phyloP scores from a whole-genome alignment of 345 rosid genomes.

The Eutrema japonicum region DNA sequence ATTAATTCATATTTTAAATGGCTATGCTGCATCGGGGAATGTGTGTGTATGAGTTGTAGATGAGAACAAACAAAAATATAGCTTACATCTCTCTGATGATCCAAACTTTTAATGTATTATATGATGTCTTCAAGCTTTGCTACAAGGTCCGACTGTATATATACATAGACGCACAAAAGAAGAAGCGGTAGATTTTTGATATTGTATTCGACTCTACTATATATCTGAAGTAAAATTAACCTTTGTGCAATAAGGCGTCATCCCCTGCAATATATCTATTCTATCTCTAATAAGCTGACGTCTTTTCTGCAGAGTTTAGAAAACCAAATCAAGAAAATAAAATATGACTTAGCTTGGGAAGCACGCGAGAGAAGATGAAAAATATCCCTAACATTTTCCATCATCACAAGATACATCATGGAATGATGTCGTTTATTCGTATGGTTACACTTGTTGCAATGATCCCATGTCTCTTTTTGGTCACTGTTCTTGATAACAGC shows the following conservation, averaged over 20 bases:
- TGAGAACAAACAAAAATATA: not conserved
- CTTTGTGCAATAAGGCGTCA: constrained; percentile 25
- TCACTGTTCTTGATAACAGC: not conserved
- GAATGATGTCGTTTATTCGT: constrained; percentile 13
- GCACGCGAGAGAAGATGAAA: constrained; percentile 1
- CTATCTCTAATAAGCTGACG: constrained; percentile 25
- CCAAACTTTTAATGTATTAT: constrained; percentile 14
- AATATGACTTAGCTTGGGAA: constrained; percentile 8
- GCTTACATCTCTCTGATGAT: constrained; percentile 15
- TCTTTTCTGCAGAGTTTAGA: constrained; percentile 30
- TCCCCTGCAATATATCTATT: constrained; percentile 30
- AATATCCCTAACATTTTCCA: constrained; percentile 33
- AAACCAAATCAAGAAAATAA: not conserved
- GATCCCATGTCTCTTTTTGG: not conserved
- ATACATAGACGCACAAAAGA: not conserved
- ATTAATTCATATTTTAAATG: not conserved
- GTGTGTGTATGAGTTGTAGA: not conserved
- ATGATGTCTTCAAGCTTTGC: constrained; percentile 30
- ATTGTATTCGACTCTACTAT: not conserved
- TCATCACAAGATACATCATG: constrained; percentile 28
- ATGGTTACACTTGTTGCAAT: not conserved
- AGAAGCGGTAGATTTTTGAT: not conserved
- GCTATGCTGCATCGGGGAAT: not conserved
- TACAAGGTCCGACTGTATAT: constrained; percentile 18
- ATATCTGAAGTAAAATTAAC: constrained; percentile 3